Base-by-base conservation (phyloP, 768 basidiomycete species). In the Leccinum longicurvipes region DNA sequence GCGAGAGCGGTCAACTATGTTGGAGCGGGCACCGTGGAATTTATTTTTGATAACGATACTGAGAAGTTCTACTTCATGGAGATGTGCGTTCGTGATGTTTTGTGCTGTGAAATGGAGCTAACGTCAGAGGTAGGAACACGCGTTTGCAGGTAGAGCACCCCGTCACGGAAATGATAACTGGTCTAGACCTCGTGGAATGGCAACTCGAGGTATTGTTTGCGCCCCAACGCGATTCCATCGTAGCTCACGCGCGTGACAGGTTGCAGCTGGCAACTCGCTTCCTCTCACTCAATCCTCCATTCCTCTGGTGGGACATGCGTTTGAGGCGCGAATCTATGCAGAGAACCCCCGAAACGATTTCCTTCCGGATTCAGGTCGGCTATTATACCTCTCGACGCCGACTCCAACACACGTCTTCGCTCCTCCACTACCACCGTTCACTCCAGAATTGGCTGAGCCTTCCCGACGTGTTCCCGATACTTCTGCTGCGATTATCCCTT, bases 301-400 rank as follows among this genome's bases (percentile, higher is more conserved):
- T 53, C 92, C 91, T 2, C 85, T 93, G 50, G 84, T 90, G 0
- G 95, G 95, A 6, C 95, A 96, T 60, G 91, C 93, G 0, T 96
- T 96, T 62, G 95, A 96, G 72, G 93, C 92, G 7, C 85, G 95
- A 19, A 95, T 98, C 58, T 97, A 98, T 67, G 95, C 94, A 3
- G 95, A 97, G 71, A 91, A 93, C 62, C 95, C 94, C 21, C 84
- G 92, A 56, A 93, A 94, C 69, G 82, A 91, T 68, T 97, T 97
- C 77, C 78, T 96, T 6, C 94, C 94, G 0, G 94, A 97, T 65
- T 94, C 91, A 19, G 94, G 94, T 3, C 77, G 79, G 3, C 77
- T 98, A 11, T 71, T 91, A 6, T 87, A 93, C 69, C 82, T 94
- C 49, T 87, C 89, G 0, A 89, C 91, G 0, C 94, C 94, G 1